Evolutionary conservation across 1,284 basidiomycete species (phyloP), one percentile per base, ranked within the genome.

Genomic region (Papiliotrema flavescens): DNA sequence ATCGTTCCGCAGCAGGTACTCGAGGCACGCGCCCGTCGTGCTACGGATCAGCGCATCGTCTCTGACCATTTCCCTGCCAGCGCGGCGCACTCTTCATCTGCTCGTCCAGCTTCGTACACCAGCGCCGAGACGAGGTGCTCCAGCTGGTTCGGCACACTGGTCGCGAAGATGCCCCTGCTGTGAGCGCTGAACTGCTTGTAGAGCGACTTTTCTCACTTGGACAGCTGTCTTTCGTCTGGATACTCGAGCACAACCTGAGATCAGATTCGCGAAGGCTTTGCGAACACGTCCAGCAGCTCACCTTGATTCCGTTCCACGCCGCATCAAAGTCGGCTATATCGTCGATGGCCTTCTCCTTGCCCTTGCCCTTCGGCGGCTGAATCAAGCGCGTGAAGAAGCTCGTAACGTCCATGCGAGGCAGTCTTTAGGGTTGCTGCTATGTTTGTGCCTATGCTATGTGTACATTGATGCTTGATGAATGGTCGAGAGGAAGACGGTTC

Each of bases 1-100:
- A 79, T 92, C 90, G 66, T 94, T 88, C 78, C 93, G 90, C 47
- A 98, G 78, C 28, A 96, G 81, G 74, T 90, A 91, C 75, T 97
- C 95, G 58, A 96, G 79, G 70, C 91, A 95, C 17, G 83, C 85
- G 22, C 92, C 92, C 3, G 89, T 90, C 13, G 81, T 84, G 56
- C 90, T 92, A 73, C 32, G 14, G 44, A n/a, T 14, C 17, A 34
- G 28, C 32, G 46, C 55, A 28, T 47, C n/a, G n/a, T n/a, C n/a
- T n/a, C n/a, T n/a, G n/a, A n/a, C n/a, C n/a, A n/a, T n/a, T n/a
- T n/a, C 54, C 44, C 17, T 2, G 19, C 17, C 20, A 20, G 20
- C 24, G 8, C 3, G 37, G 81, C 87, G 64, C 76, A 92, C 89
- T 89, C 89, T 77, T 89, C 88, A 65, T 92, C 89, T 19, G 82